Base-by-base conservation (phyloP, 2,329 filamentous ascomycete species). In the Aspergillus viridinutans region DNA sequence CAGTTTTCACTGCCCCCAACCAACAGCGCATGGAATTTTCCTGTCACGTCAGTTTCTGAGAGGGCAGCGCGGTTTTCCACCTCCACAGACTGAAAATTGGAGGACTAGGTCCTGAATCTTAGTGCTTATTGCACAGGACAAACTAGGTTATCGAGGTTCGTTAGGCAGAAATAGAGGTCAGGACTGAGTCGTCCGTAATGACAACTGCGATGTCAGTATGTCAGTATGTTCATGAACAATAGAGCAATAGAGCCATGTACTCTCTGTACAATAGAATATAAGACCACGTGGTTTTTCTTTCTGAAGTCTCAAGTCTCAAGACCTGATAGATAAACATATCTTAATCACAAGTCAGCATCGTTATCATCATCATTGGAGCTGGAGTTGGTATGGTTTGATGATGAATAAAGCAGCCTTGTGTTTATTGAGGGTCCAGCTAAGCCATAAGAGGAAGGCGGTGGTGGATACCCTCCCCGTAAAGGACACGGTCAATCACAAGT, bases 401-500 rank as follows among this genome's bases (percentile, higher is more conserved):
- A 25, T 29, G 10, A 20, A 54, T n/a, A 51, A 32, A 50, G n/a
- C 21, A 50, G 47, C 43, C 52, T 43, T 52, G 40, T 14, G 35
- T 38, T 32, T 53, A 28, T n/a, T 26, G 26, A 29, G 8, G 25
- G 35, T 29, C 53, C 49, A 28, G 25, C 43, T 28, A 53, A 45
- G n/a, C 52, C 32, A 10, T 28, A 52, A 45, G 5, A 5, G 54
- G 69, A 35, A 71, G 69, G 70, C 70, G 70, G 70, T 72, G 61
- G 56, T 52, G 8, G 2, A 10, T 20, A 3, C 21, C 42, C 47
- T 26, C 49, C 59, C 58, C 60, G 64, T 69, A 69, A 66, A 73
- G 71, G 71, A 73, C 71, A 73, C 71, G 70, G 70, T 73, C 70
- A 57, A 71, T 72, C 69, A 72, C 64, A 69, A 69, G 64, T 64